Conservation (phyloP, 1,284 basidiomycete genomes). For the Leccinum fuscescens region DNA sequence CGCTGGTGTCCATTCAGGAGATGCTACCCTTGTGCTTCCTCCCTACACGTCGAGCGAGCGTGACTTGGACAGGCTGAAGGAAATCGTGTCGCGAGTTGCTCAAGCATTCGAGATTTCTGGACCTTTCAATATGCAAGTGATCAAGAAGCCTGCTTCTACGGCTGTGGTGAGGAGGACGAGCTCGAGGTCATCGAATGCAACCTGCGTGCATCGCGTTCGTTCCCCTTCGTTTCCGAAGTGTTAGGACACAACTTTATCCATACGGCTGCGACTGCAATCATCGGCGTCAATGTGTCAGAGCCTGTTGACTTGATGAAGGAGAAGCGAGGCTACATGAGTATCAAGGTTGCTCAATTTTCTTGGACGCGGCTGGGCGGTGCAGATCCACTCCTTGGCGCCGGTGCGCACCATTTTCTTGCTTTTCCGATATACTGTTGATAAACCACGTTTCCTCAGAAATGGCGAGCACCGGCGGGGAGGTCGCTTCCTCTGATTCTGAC, state of each 20-base stretch:
- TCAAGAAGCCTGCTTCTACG: conserved; percentile 72
- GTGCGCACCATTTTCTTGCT: conserved; percentile 43
- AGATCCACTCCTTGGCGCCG: conserved; percentile 95
- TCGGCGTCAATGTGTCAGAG: conserved; percentile 85
- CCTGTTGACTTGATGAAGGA: conserved; percentile 93
- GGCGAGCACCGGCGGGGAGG: conserved; percentile 93
- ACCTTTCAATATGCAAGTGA: conserved; percentile 99
- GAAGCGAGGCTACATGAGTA: conserved; percentile 89
- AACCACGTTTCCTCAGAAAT: conserved; percentile 61
- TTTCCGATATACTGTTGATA: background rate
- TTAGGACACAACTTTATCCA: conserved; percentile 97
- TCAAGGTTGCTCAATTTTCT: conserved; percentile 98
- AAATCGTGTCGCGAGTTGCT: conserved; percentile 94
- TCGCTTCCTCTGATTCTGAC: conserved; percentile 93
- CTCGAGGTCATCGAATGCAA: conserved; percentile 99
- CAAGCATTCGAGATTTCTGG: conserved; percentile 95
- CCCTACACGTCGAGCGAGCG: conserved; percentile 78
- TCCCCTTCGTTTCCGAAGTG: conserved; percentile 99
- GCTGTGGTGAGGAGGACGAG: conserved; percentile 54
- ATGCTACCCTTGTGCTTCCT: conserved; percentile 97
- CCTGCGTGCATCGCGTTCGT: conserved; percentile 93
- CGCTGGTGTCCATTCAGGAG: conserved; percentile 98
- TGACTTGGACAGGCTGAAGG: conserved; percentile 88
- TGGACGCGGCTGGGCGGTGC: conserved; percentile 95
- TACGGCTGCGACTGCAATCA: conserved; percentile 90